A percentile compares a stretch with the other conserved stretches of the same genome.
phyloP scores from a whole-genome alignment of 1,139 yeast species.

The Geotrichum candidum region DNA sequence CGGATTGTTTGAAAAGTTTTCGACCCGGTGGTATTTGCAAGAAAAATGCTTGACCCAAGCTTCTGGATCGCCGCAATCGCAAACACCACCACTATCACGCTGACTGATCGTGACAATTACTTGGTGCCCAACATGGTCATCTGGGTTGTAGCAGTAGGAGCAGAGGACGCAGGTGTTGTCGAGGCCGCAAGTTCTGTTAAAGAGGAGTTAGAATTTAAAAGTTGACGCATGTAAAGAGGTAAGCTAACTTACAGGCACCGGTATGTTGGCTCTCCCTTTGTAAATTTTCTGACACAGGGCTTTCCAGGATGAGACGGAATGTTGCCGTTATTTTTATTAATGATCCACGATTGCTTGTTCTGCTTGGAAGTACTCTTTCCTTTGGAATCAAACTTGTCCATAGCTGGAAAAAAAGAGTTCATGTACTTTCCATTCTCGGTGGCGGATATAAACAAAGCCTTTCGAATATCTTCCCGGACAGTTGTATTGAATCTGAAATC shows the following conservation, averaged over 20 bases:
- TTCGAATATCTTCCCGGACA: constrained; percentile 40
- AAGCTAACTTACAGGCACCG: constrained; percentile 47
- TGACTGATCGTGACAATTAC: constrained; percentile 67
- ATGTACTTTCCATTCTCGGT: constrained; percentile 48
- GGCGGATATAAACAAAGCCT: constrained; percentile 47
- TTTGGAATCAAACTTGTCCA: constrained; percentile 3
- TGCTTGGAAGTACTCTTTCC: not conserved
- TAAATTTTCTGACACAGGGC: constrained; percentile 72
- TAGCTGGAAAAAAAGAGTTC: constrained; percentile 45
- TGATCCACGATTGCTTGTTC: constrained; percentile 21
- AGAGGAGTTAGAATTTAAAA: not conserved
- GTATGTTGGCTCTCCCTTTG: constrained; percentile 82
- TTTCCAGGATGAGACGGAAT: constrained; percentile 51
- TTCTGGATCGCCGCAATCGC: constrained; percentile 90
- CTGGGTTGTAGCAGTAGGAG: constrained; percentile 65
- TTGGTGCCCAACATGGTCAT: constrained; percentile 68
- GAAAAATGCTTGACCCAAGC: constrained; percentile 59
- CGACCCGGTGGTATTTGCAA: constrained; percentile 42
- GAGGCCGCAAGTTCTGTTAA: constrained; percentile 57
- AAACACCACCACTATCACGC: constrained; percentile 85
- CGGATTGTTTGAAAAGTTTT: constrained; percentile 22
- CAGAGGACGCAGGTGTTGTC: constrained; percentile 89
- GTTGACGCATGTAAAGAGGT: not conserved
- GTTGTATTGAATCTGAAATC: constrained; percentile 24
- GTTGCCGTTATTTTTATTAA: constrained; percentile 22